Conservation (phyloP, 805 yeast species). For the Saccharomycopsis oosterbeekiorum region DNA sequence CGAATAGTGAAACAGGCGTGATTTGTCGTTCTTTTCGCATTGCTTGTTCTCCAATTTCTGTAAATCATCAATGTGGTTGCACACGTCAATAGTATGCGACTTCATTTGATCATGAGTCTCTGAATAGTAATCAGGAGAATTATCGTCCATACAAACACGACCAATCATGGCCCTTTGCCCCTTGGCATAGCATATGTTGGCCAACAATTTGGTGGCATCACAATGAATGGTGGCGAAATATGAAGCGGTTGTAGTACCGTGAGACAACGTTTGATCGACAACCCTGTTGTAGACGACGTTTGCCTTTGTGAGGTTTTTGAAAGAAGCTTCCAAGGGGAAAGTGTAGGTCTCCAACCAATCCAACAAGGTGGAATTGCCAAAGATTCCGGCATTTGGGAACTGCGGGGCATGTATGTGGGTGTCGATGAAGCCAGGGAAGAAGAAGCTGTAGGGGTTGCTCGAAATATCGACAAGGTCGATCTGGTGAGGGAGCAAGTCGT, state of each 20-base stretch:
- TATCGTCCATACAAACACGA: constrained; percentile 86
- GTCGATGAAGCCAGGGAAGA: constrained; percentile 76
- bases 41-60: not conserved
- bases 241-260: constrained; percentile 89
- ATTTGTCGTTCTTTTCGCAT: not conserved
- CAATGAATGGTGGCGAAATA: constrained; percentile 86
- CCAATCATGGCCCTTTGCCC: constrained; percentile 92
- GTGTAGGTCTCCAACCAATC: constrained; percentile 88
- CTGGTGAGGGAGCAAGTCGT: not conserved
- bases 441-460: constrained; percentile 39
- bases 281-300: constrained; percentile 52
- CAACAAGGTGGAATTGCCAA: constrained; percentile 72
- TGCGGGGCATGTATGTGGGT: constrained; percentile 84
- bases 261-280: constrained; percentile 54
- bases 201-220: constrained; percentile 64
- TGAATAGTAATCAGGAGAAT: constrained; percentile 62
- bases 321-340: constrained; percentile 75
- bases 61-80: constrained; percentile 40
- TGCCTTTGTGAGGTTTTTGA: constrained; percentile 47
- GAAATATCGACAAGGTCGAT: constrained; percentile 27
- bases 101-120: constrained; percentile 50
- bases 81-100: constrained; percentile 43
- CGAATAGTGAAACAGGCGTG: not conserved
- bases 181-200: constrained; percentile 49
- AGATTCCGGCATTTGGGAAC: constrained; percentile 73